Evolutionary conservation across 1,139 yeast genomes (phyloP).

Genomic region (Eremothecium coryli): DNA sequence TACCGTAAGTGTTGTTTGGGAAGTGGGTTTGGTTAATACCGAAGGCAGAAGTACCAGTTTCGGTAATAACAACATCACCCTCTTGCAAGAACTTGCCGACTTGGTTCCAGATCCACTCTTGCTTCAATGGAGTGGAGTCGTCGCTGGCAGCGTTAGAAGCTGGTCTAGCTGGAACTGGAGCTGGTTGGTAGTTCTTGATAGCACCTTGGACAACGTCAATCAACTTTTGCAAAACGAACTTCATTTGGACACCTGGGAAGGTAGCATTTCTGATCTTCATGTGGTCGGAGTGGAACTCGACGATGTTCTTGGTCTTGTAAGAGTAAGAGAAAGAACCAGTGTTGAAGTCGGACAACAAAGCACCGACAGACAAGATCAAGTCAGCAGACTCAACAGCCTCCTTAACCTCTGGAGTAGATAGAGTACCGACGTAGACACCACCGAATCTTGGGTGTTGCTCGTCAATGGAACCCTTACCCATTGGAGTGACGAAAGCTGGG

Average conservation of each 20-base stretch:
- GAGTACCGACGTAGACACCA: conserved; percentile 78
- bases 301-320: conserved; percentile 67
- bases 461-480: conserved; percentile 79
- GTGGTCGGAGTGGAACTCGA: conserved; percentile 86
- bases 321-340: conserved; percentile 83
- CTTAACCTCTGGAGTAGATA: conserved; percentile 67
- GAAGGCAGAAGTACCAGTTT: conserved; percentile 85
- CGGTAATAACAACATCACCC: conserved; percentile 75
- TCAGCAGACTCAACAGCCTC: conserved; percentile 71
- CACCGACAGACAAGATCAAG: conserved; percentile 70
- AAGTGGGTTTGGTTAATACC: conserved; percentile 74
- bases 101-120: conserved; percentile 77
- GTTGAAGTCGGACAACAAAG: conserved; percentile 77
- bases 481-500: conserved; percentile 82
- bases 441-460: conserved; percentile 70
- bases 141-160: conserved; percentile 38
- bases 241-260: conserved; percentile 74
- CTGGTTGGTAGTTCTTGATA: conserved; percentile 36
- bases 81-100: conserved; percentile 65
- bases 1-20: conserved; percentile 66
- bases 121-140: conserved; percentile 41
- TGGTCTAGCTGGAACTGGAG: conserved; percentile 40
- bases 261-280: conserved; percentile 68
- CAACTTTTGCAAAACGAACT: conserved; percentile 49
- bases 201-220: conserved; percentile 34